Base-by-base conservation (phyloP, 352 stramenopile genomes). In the Globisporangium heterothallicum region DNA sequence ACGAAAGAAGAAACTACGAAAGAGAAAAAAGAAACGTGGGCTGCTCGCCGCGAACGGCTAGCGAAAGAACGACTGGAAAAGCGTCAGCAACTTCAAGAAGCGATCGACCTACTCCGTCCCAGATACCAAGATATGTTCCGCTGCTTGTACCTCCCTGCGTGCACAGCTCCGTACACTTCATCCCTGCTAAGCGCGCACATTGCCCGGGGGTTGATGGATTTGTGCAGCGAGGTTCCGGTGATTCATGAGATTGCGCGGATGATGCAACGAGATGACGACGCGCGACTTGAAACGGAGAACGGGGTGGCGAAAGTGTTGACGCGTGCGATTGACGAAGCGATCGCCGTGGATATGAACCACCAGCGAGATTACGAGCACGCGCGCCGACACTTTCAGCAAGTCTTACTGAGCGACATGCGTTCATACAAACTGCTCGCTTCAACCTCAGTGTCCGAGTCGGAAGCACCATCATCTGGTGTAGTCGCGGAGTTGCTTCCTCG, bases 221-320 rank as follows among this genome's bases (percentile, higher is more conserved):
- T 80, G 29, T 70, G 53, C 27, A 70, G 68, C 16, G 74, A 84
- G 59, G 56, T 66, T 2, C 71, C 74, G 1, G 56, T 82, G 19
- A 59, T 82, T 16, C 66, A 59, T 14, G 67, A 69, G 7, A 84
- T 78, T 25, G 50, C 42, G 7, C 49, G 56, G 10, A 54, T n/a
- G n/a, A n/a, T 63, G 56, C 26, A 50, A n/a, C 32, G 45, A 6
- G 19, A n/a, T n/a, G 21, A 38, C 13, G n/a, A 36, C 2, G 22
- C 26, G 4, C 14, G 25, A 25, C 25, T 21, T 4, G 30, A 51
- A 6, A 61, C 14, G 5, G 32, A 48, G 16, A 43, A 49, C 4
- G 44, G 66, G 14, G 70, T 76, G 1, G 47, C 48, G 4, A 58
- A 58, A 9, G 40, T 77, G 22, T 19, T 82, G 3, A 62, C 42